Evolutionary conservation across 2,329 filamentous ascomycete genomes (phyloP), one percentile per base, ranked within the genome.

Genomic region (Penicillium concentricum): DNA sequence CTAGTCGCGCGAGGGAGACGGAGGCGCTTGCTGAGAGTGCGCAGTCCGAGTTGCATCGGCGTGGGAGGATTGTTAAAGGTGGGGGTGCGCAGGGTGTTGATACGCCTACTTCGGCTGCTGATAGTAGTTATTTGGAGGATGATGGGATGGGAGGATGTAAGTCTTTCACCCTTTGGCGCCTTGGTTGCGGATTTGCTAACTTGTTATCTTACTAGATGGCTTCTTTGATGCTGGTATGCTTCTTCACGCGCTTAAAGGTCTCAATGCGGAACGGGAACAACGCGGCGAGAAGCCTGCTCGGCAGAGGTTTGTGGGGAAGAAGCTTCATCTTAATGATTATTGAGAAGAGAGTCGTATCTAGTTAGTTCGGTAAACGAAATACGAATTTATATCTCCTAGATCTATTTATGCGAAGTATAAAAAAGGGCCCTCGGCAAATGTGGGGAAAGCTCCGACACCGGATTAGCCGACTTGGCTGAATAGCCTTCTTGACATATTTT

Each of bases 171-270:
- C 9, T 20, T 51, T n/a, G 22, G 26, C 22, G 18, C 20, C 12
- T 54, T 24, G 13, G 30, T 16, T 51, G 32, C 26, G 15, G 15
- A 1, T 30, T 52, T 47, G 44, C 56, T 62, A 64, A 63, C 42
- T 32, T 42, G 5, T 6, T 34, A 15, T 20, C 43, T 48, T 26
- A 45, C 13, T 70, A 96, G 92, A 97, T 80, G 93, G 93, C 32
- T 97, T 97, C 81, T 97, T 97, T 76, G 93, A 97, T 72, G 92
- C 93, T 0, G 93, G 93, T 15, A 96, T 97, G 91, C 84, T 97
- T 5, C 81, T 94, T 24, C 90, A 95, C 72, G 91, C 92, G 1
- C 84, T 96, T 56, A 92, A 92, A 71, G 88, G 87, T 2, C 60
- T 73, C 32, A 61, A 60, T 42, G 69, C 68, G 24, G 67, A 74